Conservation (phyloP, 305 asterid genomes). For the Nicotiana rustica region DNA sequence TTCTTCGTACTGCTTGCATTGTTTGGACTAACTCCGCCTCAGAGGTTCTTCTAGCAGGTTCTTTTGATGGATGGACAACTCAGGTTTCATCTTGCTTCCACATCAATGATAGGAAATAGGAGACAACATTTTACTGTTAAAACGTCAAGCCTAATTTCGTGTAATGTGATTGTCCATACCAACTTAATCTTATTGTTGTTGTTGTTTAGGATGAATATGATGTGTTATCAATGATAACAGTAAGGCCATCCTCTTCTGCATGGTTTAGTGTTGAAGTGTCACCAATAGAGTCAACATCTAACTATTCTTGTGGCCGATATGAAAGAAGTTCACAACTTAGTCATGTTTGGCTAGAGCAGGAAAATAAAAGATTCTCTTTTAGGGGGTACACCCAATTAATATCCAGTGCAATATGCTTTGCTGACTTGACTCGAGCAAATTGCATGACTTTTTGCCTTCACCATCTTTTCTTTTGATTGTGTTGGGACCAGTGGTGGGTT, state of each 20-base stretch:
- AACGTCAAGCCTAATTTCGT: neutral
- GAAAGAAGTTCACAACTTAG: conserved; percentile 12
- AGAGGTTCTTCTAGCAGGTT: conserved; percentile 79
- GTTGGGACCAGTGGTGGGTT: neutral
- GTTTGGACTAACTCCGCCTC: conserved; percentile 83
- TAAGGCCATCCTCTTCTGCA: conserved; percentile 8
- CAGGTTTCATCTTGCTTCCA: conserved; percentile 61
- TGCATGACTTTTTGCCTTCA: neutral
- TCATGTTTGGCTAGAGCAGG: conserved; percentile 26
- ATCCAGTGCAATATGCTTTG: conserved; percentile 31
- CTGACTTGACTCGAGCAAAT: neutral
- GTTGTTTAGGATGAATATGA: conserved; percentile 19
- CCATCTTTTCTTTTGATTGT: neutral
- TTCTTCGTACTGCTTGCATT: conserved; percentile 65
- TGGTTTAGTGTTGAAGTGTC: conserved; percentile 23
- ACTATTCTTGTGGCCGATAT: neutral
- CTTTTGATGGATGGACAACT: conserved; percentile 94
- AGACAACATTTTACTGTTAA: neutral
- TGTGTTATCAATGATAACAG: conserved; percentile 26
- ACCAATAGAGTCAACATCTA: neutral
- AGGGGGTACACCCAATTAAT: conserved; percentile 15
- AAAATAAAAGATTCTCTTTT: conserved; percentile 13
- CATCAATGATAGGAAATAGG: conserved; percentile 6
- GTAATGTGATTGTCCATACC: neutral
- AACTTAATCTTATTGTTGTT: conserved; percentile 16